Conservation (phyloP, 768 basidiomycete species). For the Amanita inopinata region DNA sequence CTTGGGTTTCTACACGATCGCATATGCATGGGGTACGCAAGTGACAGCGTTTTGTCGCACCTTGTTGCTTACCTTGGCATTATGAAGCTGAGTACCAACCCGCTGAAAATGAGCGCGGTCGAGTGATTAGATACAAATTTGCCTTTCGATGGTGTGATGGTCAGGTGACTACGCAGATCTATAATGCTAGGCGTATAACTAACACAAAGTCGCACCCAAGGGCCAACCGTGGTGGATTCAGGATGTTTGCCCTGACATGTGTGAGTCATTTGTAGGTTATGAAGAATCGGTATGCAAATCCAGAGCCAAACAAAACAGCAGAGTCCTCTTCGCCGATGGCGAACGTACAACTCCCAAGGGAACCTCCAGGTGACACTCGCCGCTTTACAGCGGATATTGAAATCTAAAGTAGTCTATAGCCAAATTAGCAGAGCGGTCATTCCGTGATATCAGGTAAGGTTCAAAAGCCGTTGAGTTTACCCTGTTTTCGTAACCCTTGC, state of each 20-base stretch:
- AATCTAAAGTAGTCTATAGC: background rate
- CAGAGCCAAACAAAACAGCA: background rate
- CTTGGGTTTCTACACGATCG: conserved; percentile 66
- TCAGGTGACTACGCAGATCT: conserved; percentile 31
- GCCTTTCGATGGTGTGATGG: conserved; percentile 77
- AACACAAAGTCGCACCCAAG: conserved; percentile 14
- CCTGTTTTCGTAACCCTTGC: background rate
- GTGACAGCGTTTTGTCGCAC: background rate
- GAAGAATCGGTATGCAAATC: too few species aligned
- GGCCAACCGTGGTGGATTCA: conserved; percentile 39
- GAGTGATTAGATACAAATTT: conserved; percentile 74
- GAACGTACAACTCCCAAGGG: background rate
- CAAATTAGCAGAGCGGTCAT: conserved; percentile 3
- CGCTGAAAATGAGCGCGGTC: conserved; percentile 33
- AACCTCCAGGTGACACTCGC: background rate
- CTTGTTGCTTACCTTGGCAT: background rate
- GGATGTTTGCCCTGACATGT: background rate
- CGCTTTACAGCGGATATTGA: background rate
- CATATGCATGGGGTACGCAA: conserved; percentile 57
- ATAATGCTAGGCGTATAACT: background rate
- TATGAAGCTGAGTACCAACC: conserved; percentile 53
- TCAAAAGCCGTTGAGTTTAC: background rate
- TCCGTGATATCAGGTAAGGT: conserved; percentile 6
- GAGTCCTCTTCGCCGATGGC: background rate
- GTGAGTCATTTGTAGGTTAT: background rate